Evolutionary conservation across 768 basidiomycete genomes (phyloP).

Genomic region (Vararia minispora): DNA sequence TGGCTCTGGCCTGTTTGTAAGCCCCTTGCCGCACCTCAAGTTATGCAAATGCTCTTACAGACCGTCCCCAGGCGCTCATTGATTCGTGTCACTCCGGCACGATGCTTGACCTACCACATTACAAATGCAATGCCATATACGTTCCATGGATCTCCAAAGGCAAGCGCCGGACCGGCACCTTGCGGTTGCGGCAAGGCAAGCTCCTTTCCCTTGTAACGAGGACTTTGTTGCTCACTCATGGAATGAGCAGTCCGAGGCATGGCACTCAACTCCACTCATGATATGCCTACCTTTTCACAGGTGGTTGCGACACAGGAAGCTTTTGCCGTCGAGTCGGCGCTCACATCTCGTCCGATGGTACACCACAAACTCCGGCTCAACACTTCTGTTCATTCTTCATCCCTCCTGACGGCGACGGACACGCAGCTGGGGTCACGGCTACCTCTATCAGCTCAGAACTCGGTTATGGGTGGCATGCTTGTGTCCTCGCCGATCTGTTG

Average conservation of each 20-base stretch:
- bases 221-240: too few species aligned
- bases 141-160: conserved; percentile 17
- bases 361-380: neutral
- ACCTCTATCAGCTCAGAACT: neutral
- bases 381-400: neutral
- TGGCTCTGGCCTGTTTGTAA: conserved; percentile 11
- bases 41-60: neutral
- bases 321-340: neutral
- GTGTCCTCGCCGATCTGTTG: conserved; percentile 6
- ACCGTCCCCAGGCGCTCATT: conserved; percentile 13
- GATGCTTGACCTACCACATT: conserved; percentile 16
- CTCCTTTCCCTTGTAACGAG: neutral
- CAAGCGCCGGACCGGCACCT: conserved; percentile 10
- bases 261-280: too few species aligned
- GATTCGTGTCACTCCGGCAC: conserved; percentile 19
- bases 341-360: neutral
- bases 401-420: neutral
- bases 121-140: conserved; percentile 16
- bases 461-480: neutral
- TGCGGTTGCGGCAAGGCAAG: conserved; percentile 12
- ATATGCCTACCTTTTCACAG: too few species aligned
- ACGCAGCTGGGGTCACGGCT: neutral
- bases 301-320: too few species aligned
- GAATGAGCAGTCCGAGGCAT: too few species aligned
- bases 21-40: neutral